Percentiles rank a stretch among this genome's conserved stretches.
Conservation (phyloP, 441 rosid genomes). For the Brassica balearica region DNA sequence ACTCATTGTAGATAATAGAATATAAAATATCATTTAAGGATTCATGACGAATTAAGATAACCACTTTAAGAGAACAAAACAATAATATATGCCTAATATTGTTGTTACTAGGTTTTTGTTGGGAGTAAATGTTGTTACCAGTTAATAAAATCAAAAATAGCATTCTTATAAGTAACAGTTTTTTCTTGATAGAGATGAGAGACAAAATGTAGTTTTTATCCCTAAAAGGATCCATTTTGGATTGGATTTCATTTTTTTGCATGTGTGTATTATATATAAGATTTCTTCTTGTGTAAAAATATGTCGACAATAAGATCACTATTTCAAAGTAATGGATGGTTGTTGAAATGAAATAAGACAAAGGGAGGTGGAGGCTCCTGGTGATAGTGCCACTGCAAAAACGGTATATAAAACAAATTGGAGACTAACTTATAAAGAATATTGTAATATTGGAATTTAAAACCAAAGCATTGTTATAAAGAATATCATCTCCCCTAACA, state of each 20-base stretch:
- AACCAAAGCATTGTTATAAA: too few relatives aligned
- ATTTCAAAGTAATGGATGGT: slow-evolving; percentile 24
- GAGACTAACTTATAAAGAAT: neutral
- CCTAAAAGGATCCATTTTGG: too few relatives aligned
- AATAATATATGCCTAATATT: neutral
- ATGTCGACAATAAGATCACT: neutral
- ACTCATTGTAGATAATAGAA: neutral
- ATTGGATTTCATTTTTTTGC: neutral
- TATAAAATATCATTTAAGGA: neutral
- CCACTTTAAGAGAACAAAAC: neutral
- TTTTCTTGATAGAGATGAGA: too few relatives aligned
- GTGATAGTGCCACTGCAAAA: slow-evolving; percentile 39
- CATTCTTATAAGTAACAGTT: neutral
- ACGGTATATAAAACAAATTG: neutral
- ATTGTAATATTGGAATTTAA: neutral
- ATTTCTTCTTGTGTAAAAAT: neutral
- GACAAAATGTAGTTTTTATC: too few relatives aligned
- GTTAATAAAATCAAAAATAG: too few relatives aligned
- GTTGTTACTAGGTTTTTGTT: neutral
- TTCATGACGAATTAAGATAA: neutral
- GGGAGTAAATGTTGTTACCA: too few relatives aligned
- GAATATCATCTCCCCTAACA: too few relatives aligned
- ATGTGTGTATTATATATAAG: neutral
- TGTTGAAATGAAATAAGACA: slow-evolving; percentile 26
- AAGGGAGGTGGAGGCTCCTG: slow-evolving; percentile 41